These are phyloP conservation scores for Boletus tomentosulus DNA, from an alignment of 768 basidiomycete species.

Conservation along the genomic window DNA sequence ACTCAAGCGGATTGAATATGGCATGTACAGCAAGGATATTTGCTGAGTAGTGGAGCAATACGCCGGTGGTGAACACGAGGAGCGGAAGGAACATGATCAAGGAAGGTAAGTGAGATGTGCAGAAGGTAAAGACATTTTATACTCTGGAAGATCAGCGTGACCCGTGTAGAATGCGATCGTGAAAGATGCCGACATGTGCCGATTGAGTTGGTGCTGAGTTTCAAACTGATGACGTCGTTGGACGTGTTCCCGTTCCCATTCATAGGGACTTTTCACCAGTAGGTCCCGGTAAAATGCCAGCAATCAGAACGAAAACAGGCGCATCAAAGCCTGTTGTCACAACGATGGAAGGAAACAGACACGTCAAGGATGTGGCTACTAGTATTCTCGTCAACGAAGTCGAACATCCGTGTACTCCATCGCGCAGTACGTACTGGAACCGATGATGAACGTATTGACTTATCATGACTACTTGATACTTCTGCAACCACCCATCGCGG, in stretches of 20 bases:
- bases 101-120: neutral
- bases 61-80: neutral
- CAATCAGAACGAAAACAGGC: neutral
- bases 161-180: neutral
- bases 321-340: too few species aligned
- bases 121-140: neutral
- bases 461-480: too few species aligned
- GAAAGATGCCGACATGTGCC: too few species aligned
- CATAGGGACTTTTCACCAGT: too few species aligned
- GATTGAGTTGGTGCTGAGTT: too few species aligned
- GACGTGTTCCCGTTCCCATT: too few species aligned
- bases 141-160: neutral
- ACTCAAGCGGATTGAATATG: conserved; percentile 38
- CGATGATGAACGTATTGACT: too few species aligned
- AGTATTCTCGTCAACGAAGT: too few species aligned
- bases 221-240: too few species aligned
- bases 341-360: neutral
- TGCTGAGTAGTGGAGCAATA: neutral
- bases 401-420: neutral
- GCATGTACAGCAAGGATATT: neutral
- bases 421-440: neutral
- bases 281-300: neutral
- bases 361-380: neutral
- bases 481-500: too few species aligned
- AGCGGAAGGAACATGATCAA: conserved; percentile 1